Percentiles rank a stretch among this genome's conserved stretches.
phyloP scores from a whole-genome alignment of 306 rosid genomes.

The Chamaecrista fasciculata region DNA sequence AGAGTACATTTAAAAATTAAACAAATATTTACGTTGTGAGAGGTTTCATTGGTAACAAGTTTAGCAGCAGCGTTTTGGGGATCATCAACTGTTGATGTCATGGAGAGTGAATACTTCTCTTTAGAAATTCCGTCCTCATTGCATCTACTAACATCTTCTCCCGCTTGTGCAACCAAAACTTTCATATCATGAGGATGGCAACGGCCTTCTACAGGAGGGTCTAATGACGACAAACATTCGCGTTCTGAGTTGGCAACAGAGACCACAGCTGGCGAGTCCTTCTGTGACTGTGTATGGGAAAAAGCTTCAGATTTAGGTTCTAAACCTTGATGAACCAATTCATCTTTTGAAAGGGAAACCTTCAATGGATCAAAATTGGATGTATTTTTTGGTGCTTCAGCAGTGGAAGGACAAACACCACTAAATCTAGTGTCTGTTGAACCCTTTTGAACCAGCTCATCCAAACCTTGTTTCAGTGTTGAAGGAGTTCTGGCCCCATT shows the following conservation, averaged over 20 bases:
- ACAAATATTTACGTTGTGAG: conserved; percentile 43
- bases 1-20: background rate
- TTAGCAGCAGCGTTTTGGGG: conserved; percentile 28
- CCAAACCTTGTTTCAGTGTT: conserved; percentile 34
- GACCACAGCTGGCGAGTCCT: conserved; percentile 10
- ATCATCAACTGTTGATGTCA: conserved; percentile 21
- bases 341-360: conserved; percentile 29
- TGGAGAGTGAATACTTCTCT: conserved; percentile 27
- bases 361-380: conserved; percentile 32
- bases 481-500: conserved; percentile 29
- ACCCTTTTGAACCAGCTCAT: conserved; percentile 40
- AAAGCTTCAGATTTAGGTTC: conserved; percentile 34
- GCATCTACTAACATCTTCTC: conserved; percentile 5
- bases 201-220: conserved; percentile 21
- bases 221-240: conserved; percentile 29
- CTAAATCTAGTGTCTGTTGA: conserved; percentile 30
- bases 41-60: conserved; percentile 24
- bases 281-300: conserved; percentile 18
- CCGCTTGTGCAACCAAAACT: conserved; percentile 27
- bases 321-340: conserved; percentile 24
- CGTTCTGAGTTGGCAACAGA: conserved; percentile 28
- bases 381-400: conserved; percentile 36
- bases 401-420: conserved; percentile 24
- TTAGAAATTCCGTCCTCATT: conserved; percentile 31
- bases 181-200: conserved; percentile 25